Evolutionary conservation across 2,329 filamentous ascomycete genomes (phyloP).

Genomic region (Alternaria triticimaculans): DNA sequence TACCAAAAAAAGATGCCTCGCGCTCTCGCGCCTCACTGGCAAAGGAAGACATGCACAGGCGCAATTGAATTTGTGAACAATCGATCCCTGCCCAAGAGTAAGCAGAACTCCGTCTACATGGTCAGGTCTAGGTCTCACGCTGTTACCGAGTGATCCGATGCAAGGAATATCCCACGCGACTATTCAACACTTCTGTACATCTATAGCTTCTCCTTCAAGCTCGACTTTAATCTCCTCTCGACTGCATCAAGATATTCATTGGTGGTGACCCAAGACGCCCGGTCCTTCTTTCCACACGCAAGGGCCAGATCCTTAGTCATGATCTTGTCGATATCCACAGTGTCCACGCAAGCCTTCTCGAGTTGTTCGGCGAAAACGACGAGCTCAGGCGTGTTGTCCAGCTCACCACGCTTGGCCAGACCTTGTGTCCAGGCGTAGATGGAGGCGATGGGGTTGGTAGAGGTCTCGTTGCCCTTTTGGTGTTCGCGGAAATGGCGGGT

Average conservation of each 20-base stretch:
- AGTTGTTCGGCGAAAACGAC: constrained; percentile 89
- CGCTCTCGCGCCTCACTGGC: not conserved
- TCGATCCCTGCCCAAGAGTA: constrained; percentile 2
- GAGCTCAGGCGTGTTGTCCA: constrained; percentile 91
- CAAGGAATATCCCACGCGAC: not conserved
- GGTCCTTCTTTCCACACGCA: constrained; percentile 84
- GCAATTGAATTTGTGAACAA: not conserved
- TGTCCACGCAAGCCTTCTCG: constrained; percentile 92
- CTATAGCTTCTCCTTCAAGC: constrained; percentile 79
- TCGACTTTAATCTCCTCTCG: constrained; percentile 83
- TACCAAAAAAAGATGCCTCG: not conserved
- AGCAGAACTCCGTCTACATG: not conserved
- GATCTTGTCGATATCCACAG: constrained; percentile 90
- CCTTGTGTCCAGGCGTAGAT: constrained; percentile 99
- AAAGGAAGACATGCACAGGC: not conserved
- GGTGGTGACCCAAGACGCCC: constrained; percentile 88
- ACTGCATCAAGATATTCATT: constrained; percentile 88
- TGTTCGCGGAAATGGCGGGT: constrained; percentile 98
- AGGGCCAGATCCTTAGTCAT: constrained; percentile 99
- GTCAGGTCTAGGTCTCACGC: not conserved
- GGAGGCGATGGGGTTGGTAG: constrained; percentile 97
- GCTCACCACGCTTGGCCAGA: constrained; percentile 87
- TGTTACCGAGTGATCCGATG: not conserved
- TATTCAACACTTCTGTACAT: not conserved
- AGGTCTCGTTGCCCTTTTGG: constrained; percentile 96